Percentiles rank a stretch among this genome's conserved stretches.
phyloP scores from a whole-genome alignment of 78 protist species.

The Dictyostelium firmibasis region DNA sequence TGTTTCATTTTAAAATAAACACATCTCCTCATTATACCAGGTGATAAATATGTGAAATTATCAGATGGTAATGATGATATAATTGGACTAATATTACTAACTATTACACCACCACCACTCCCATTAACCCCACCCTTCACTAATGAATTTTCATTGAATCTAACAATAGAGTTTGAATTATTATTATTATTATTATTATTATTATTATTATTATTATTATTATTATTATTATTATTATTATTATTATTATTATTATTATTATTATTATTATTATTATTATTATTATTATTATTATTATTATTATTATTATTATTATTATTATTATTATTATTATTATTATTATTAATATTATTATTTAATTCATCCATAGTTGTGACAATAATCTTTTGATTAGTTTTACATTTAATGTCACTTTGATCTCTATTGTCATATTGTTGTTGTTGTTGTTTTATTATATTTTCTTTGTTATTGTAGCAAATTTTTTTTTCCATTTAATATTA shows the following conservation, averaged over 20 bases:
- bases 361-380: not conserved
- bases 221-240: too few species aligned
- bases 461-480: not conserved
- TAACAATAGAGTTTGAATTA: not conserved
- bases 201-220: too few species aligned
- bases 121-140: not conserved
- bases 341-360: not conserved
- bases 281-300: not conserved
- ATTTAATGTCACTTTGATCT: not conserved
- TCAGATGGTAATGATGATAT: not conserved
- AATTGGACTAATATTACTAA: not conserved
- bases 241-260: too few species aligned
- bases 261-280: not conserved
- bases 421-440: constrained; percentile 7
- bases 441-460: too few species aligned
- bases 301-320: not conserved
- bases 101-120: not conserved
- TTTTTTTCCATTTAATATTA: not conserved
- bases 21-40: not conserved
- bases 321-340: not conserved
- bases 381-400: not conserved
- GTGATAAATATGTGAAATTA: not conserved
- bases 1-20: constrained; percentile 29
- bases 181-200: too few species aligned
- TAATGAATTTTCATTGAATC: not conserved